Conservation (phyloP, 805 yeast species). For the Kodamaea nitidulidarum region DNA sequence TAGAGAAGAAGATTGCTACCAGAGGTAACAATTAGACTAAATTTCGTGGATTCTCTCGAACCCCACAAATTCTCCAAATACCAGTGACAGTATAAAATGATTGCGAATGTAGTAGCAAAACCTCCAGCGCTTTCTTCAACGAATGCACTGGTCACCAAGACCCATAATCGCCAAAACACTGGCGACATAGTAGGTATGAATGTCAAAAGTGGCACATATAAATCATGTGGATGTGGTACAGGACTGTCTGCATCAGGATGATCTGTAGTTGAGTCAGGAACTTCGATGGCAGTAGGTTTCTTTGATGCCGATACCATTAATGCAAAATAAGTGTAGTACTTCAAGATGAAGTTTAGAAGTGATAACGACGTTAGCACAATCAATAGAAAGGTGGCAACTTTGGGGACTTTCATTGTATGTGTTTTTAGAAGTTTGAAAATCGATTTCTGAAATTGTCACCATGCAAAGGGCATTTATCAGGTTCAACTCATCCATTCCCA, state of each 20-base stretch:
- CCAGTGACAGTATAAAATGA: constrained; percentile 51
- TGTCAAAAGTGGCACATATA: constrained; percentile 48
- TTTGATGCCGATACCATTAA: constrained; percentile 29
- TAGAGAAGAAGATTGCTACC: constrained; percentile 35
- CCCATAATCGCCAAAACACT: constrained; percentile 46
- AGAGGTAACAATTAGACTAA: constrained; percentile 36
- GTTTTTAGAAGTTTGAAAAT: not conserved
- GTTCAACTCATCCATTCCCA: constrained; percentile 7
- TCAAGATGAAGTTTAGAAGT: constrained; percentile 30
- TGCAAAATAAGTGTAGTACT: constrained; percentile 37
- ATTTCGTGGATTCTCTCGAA: constrained; percentile 46
- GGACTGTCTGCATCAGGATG: constrained; percentile 17
- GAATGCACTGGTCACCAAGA: constrained; percentile 43
- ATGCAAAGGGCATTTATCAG: constrained; percentile 1
- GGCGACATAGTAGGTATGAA: constrained; percentile 44
- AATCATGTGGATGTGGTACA: constrained; percentile 42
- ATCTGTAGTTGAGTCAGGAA: constrained; percentile 21
- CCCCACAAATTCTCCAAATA: constrained; percentile 70
- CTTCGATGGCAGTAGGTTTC: constrained; percentile 17
- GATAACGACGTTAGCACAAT: constrained; percentile 30
- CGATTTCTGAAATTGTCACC: not conserved
- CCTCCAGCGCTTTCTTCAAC: constrained; percentile 43
- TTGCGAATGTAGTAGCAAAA: constrained; percentile 31
- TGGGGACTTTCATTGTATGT: constrained; percentile 30
- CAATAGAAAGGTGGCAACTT: constrained; percentile 31